Conservation (phyloP, 2,329 filamentous ascomycete species). For the Hirsutella minnesotensis region DNA sequence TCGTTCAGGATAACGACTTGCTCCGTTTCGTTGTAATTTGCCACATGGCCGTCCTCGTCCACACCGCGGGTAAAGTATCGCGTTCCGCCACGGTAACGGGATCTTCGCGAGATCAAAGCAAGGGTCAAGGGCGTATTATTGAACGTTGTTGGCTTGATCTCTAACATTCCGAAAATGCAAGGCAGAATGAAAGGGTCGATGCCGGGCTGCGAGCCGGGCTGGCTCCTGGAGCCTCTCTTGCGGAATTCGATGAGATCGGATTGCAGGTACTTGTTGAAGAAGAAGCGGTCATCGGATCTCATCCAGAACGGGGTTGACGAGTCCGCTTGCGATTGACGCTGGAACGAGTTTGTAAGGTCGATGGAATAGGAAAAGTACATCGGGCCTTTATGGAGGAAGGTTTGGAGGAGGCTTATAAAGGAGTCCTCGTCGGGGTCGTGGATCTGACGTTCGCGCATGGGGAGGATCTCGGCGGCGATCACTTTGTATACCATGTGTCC, state of each 20-base stretch:
- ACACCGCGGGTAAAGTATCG: slow-evolving; percentile 91
- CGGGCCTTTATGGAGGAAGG: slow-evolving; percentile 68
- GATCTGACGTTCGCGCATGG: slow-evolving; percentile 81
- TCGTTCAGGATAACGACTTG: slow-evolving; percentile 88
- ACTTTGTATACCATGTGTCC: slow-evolving; percentile 96
- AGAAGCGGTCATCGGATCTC: slow-evolving; percentile 91
- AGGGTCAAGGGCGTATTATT: slow-evolving; percentile 78
- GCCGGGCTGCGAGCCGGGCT: slow-evolving; percentile 58
- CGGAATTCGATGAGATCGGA: slow-evolving; percentile 87
- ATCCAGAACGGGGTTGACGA: slow-evolving; percentile 70
- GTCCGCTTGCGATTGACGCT: slow-evolving; percentile 75
- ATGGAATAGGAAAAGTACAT: slow-evolving; percentile 98
- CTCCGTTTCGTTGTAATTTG: slow-evolving; percentile 98
- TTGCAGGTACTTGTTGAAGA: slow-evolving; percentile 93
- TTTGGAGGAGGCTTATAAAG: slow-evolving; percentile 73
- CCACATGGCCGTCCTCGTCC: slow-evolving; percentile 88
- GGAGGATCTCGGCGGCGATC: slow-evolving; percentile 80
- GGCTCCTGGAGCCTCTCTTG: slow-evolving; percentile 46
- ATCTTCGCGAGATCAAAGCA: slow-evolving; percentile 77
- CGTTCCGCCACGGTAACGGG: slow-evolving; percentile 78
- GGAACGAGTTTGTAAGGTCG: slow-evolving; percentile 93
- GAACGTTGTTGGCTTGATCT: slow-evolving; percentile 76
- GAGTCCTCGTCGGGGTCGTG: slow-evolving; percentile 90
- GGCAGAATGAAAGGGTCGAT: slow-evolving; percentile 89
- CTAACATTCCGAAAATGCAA: slow-evolving; percentile 91